phyloP scores from a whole-genome alignment of 768 basidiomycete species.

The Trichaptum fuscoviolaceum region DNA sequence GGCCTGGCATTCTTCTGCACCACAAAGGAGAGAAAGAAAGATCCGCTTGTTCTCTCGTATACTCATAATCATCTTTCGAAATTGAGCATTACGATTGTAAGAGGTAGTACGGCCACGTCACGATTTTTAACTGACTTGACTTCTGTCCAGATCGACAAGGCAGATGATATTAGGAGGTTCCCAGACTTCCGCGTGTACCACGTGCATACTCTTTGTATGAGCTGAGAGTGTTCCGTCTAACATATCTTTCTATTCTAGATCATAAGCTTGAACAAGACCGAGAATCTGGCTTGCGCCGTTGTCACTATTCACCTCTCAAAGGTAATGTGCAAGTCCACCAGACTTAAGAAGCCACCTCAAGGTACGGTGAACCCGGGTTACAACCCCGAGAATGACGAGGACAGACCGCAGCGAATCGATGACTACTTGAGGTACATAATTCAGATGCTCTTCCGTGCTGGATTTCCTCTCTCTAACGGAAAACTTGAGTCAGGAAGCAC shows the following conservation, averaged over 20 bases:
- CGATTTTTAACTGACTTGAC: not conserved
- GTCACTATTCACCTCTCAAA: not conserved
- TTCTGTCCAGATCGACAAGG: not conserved
- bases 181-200: not conserved
- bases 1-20: not conserved
- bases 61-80: not conserved
- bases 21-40: not conserved
- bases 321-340: not conserved
- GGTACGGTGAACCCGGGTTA: constrained; percentile 4
- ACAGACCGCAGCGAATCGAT: not conserved
- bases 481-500: not conserved
- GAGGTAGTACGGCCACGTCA: not conserved
- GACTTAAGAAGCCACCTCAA: not conserved
- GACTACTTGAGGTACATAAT: constrained; percentile 6
- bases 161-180: not conserved
- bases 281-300: not conserved
- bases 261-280: not conserved
- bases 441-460: not conserved
- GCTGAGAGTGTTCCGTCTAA: not conserved
- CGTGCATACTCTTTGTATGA: not conserved
- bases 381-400: constrained; percentile 6
- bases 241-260: not conserved
- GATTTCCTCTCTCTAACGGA: not conserved
- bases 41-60: not conserved
- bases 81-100: not conserved